phyloP scores from a whole-genome alignment of 345 rosid genomes.

The Pistacia vera region DNA sequence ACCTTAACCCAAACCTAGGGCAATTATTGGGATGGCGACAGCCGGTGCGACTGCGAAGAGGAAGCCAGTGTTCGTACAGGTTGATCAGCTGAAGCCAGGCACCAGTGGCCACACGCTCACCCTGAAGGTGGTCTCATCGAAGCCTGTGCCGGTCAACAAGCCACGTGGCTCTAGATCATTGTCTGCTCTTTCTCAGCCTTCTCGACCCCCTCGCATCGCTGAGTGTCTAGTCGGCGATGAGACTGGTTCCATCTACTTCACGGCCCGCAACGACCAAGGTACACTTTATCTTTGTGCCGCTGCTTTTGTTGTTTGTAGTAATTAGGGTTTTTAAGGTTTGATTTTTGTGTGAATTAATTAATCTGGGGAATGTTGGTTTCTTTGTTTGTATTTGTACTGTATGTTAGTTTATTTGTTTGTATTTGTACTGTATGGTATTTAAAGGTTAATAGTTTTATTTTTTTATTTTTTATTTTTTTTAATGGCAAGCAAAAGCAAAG shows the following conservation, averaged over 20 bases:
- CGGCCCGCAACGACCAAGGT: conserved; percentile 95
- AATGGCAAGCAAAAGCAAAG: neutral
- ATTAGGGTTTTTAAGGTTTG: neutral
- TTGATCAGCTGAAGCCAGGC: conserved; percentile 59
- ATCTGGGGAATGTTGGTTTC: neutral
- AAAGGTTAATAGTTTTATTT: no score
- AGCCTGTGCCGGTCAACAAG: conserved; percentile 46
- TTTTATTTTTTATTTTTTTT: no score
- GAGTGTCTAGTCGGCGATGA: conserved; percentile 86
- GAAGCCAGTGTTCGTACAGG: conserved; percentile 59
- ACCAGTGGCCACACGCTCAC: conserved; percentile 59
- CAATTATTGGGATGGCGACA: conserved; percentile 26
- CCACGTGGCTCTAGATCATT: conserved; percentile 41
- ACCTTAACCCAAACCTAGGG: neutral
- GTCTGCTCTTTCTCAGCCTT: conserved; percentile 47
- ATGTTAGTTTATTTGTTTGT: neutral
- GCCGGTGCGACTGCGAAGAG: conserved; percentile 37
- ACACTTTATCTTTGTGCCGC: neutral
- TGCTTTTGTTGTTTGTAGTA: neutral
- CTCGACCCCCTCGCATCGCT: conserved; percentile 61
- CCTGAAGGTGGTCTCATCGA: conserved; percentile 52
- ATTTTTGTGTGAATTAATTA: neutral
- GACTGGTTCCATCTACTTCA: conserved; percentile 73
- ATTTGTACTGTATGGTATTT: no score
- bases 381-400: neutral